Percentiles rank a stretch among this genome's conserved stretches.
These are phyloP conservation scores for Punica granatum DNA, from an alignment of 345 rosid species.

Conservation along the genomic window DNA sequence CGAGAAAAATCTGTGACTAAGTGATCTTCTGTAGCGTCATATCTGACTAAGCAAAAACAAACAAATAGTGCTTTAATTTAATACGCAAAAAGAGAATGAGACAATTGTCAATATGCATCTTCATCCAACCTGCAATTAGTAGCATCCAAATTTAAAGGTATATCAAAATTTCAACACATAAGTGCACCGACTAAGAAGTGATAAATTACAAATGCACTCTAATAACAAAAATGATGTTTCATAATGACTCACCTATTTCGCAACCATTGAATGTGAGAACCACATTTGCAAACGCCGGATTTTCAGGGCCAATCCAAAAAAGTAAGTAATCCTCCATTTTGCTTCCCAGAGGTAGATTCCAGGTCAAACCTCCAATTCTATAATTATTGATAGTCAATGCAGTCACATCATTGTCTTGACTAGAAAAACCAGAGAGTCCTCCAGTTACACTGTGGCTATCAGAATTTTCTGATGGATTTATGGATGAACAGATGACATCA, in stretches of 20 bases:
- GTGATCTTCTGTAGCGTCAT: constrained; percentile 57
- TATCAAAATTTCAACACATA: not conserved
- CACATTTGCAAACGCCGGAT: constrained; percentile 74
- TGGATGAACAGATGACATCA: constrained; percentile 40
- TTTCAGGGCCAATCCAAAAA: constrained; percentile 72
- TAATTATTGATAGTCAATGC: constrained; percentile 22
- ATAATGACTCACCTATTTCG: constrained; percentile 53
- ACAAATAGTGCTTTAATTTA: not conserved
- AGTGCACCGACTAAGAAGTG: not conserved
- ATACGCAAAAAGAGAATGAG: not conserved
- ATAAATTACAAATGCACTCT: not conserved
- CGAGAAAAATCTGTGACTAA: constrained; percentile 70
- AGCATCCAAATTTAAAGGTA: not conserved
- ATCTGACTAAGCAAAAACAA: constrained; percentile 58
- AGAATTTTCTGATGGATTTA: constrained; percentile 38
- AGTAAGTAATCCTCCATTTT: constrained; percentile 65
- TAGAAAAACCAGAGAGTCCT: constrained; percentile 13
- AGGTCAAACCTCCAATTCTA: constrained; percentile 64
- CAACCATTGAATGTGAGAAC: constrained; percentile 75
- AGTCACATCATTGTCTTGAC: constrained; percentile 19
- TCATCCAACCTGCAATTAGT: not conserved
- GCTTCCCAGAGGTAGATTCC: constrained; percentile 55
- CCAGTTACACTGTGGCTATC: constrained; percentile 20
- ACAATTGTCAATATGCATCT: not conserved
- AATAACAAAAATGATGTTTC: not conserved